Conservation (phyloP, 257 asterid genomes). For the Penstemon barbatus region DNA sequence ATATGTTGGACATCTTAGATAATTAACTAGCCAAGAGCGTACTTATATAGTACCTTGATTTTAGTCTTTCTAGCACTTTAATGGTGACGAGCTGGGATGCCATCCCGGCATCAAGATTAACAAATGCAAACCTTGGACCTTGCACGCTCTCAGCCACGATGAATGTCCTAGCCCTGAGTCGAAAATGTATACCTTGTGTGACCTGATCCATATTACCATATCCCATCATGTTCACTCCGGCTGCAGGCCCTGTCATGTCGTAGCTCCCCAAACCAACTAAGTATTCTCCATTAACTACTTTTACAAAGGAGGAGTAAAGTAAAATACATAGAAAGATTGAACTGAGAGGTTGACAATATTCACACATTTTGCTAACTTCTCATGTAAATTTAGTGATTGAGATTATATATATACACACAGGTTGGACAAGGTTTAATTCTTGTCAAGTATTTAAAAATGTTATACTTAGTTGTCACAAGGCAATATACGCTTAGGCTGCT, state of each 20-base stretch:
- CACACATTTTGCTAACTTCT: conserved; percentile 30
- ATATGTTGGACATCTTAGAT: not conserved
- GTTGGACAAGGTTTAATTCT: not conserved
- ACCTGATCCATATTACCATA: conserved; percentile 58
- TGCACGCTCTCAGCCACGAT: conserved; percentile 41
- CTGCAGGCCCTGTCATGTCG: conserved; percentile 76
- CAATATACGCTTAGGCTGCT: conserved; percentile 30
- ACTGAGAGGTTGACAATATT: not conserved
- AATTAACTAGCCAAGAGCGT: not conserved
- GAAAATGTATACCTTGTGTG: conserved; percentile 55
- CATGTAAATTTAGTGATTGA: not conserved
- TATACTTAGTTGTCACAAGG: conserved; percentile 31
- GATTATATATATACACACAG: not conserved
- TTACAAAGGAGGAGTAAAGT: not conserved
- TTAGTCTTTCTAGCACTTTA: conserved; percentile 47
- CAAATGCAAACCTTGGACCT: conserved; percentile 45
- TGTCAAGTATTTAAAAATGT: conserved; percentile 4
- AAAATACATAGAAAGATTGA: not conserved
- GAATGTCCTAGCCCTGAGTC: conserved; percentile 55
- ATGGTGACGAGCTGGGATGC: conserved; percentile 69
- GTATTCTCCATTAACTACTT: conserved; percentile 42
- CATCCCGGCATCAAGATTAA: conserved; percentile 70
- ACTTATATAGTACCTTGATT: conserved; percentile 37
- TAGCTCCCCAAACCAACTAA: conserved; percentile 59
- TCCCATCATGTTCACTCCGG: conserved; percentile 75